Base-by-base conservation (phyloP, 1,284 basidiomycete genomes). In the Rhodotorula sp. region DNA sequence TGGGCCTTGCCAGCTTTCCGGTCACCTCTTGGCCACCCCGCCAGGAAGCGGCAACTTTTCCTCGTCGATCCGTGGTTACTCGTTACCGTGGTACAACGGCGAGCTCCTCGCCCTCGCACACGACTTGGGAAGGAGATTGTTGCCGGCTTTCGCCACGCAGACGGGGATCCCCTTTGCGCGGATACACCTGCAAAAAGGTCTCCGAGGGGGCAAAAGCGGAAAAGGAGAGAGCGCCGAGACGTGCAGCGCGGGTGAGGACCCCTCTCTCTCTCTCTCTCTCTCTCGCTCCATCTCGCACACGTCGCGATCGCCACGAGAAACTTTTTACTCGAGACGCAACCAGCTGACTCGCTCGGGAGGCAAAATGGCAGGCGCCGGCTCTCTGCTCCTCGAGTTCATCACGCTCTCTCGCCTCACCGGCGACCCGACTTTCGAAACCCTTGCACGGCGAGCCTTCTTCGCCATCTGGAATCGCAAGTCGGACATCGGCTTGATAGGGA, bases 331-430 rank as follows among this genome's bases (percentile, higher is more conserved):
- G 38, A 28, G 7, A 47, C 38, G 18, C 34, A 14, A 31, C 8
- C 38, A 14, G 38, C 38, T 43, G 38, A 43, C 38, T 43, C 19
- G 23, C 43, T 45, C 34, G 28, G 43, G 14, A 50, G 56, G 12
- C 91, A 92, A 87, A 92, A 87, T 91, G 52, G 93, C 94, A 58
- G 94, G 93, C 54, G 95, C 93, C 31, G 93, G 93, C 8, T 93
- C 92, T 58, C 83, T 97, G 60, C 88, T 97, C 58, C 83, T 97
- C 34, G 94, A 97, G 80, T 97, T 97, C 80, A 91, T 89, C n/a
- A 89, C 91, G 12, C 83, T 97, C 28, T 92, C 91, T 77, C 87
- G 93, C 43, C 84, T 97, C 49, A 94, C 93, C 23, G 90, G 90
- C 15, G 92, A 95, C 78, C 85, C 88, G 48, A 86, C 88, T 21